Evolutionary conservation across 1,284 basidiomycete species (phyloP).

Genomic region (Cutaneotrichosporon cyanovorans): DNA sequence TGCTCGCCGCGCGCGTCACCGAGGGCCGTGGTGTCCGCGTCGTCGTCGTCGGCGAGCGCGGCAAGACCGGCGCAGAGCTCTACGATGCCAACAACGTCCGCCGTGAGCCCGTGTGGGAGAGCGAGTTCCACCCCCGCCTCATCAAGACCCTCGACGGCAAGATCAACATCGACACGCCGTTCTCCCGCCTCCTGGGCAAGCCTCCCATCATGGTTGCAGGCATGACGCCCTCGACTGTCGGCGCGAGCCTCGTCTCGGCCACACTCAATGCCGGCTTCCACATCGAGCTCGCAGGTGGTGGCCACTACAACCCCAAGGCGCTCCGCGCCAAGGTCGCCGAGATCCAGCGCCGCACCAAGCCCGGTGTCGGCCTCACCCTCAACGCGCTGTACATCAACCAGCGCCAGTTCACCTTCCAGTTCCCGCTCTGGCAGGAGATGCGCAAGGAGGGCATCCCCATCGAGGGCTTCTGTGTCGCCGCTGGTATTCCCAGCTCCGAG

Average conservation of each 20-base stretch:
- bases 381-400: conserved; percentile 98
- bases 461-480: conserved; percentile 97
- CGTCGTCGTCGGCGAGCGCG: conserved; percentile 76
- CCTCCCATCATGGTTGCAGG: conserved; percentile 97
- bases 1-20: conserved; percentile 78
- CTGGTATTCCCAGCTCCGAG: conserved; percentile 85
- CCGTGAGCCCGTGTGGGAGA: conserved; percentile 82
- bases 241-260: conserved; percentile 84
- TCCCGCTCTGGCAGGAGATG: conserved; percentile 96
- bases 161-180: conserved; percentile 87
- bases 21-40: conserved; percentile 89
- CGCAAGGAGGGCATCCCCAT: conserved; percentile 87
- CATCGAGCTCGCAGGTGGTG: conserved; percentile 93
- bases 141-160: conserved; percentile 87
- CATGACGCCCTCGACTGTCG: conserved; percentile 93
- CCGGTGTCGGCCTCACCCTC: conserved; percentile 83
- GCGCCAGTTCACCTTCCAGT: conserved; percentile 92
- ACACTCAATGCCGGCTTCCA: conserved; percentile 91
- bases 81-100: conserved; percentile 63
- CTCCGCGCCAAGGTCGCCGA: conserved; percentile 83
- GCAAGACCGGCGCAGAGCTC: conserved; percentile 75
- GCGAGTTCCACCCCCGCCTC: conserved; percentile 74
- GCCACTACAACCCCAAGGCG: conserved; percentile 85
- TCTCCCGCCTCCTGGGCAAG: conserved; percentile 90
- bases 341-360: conserved; percentile 72